Percentiles rank a stretch among this genome's conserved stretches.
These are phyloP conservation scores for Capronia americana DNA, from an alignment of 2,329 filamentous ascomycete species.

Conservation along the genomic window DNA sequence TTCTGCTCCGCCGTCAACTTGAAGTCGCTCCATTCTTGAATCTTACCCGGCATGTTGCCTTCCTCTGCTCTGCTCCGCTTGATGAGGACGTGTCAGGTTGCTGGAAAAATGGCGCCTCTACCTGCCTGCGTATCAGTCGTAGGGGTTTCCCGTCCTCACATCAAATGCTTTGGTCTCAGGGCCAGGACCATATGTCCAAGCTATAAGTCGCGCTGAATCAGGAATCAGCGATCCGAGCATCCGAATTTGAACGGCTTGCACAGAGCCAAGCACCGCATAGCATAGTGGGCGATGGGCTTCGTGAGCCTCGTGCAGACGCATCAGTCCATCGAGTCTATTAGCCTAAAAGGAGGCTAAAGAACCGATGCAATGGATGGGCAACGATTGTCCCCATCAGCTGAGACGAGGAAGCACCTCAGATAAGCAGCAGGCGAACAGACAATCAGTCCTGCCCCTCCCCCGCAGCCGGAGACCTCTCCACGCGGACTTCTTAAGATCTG, in stretches of 20 bases:
- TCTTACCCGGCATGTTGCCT: constrained; percentile 16
- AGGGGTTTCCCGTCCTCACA: neutral
- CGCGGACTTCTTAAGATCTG: constrained; percentile 2
- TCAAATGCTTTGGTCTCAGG: neutral
- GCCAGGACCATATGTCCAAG: neutral
- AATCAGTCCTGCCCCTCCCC: neutral
- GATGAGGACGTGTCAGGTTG: neutral
- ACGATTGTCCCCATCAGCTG: neutral
- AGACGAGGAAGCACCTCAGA: neutral
- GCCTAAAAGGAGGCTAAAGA: neutral
- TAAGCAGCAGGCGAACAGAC: neutral
- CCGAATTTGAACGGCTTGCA: neutral
- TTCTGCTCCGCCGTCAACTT: constrained; percentile 17
- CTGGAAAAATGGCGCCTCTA: neutral
- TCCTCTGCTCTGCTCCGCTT: neutral
- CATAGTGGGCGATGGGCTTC: neutral
- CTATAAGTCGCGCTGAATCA: neutral
- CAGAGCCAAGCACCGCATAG: neutral
- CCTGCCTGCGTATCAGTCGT: neutral
- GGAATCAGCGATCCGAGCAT: neutral
- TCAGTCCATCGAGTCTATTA: neutral
- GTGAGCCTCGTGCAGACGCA: neutral
- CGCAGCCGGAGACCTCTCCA: constrained; percentile 7
- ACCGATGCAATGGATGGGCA: neutral
- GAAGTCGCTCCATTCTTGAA: constrained; percentile 12